Base-by-base conservation (phyloP, 352 stramenopile genomes). In the Globisporangium megalacanthum region DNA sequence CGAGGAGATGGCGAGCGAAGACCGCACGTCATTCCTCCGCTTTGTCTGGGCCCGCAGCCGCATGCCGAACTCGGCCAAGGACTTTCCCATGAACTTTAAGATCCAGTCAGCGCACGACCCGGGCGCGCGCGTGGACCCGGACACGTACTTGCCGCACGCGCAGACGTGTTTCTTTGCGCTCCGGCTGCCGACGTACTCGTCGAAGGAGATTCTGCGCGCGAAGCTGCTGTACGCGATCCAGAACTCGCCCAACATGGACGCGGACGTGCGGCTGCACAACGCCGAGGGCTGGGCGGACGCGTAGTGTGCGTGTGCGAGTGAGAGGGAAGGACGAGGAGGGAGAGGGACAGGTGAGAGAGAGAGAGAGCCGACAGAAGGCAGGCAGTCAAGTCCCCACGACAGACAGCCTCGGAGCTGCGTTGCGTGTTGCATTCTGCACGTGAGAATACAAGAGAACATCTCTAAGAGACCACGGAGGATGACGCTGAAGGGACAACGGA, bases 91-190 rank as follows among this genome's bases (percentile, higher is more conserved):
- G 89, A 95, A 92, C 66, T 97, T 97, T 62, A 97, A 97, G 66
- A 74, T 97, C 51, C 85, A 96, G 69, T 74, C 86, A 17, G 83
- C 86, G 6, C 83, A 94, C 61, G 86, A 94, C 61, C 79, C 83
- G 3, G 83, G 85, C n/a, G 72, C 82, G 31, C 74, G 79, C 37
- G 69, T 72, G 17, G 69, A 92, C 10, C 84, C 87, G 1, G 89
- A 98, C 61, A 72, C 89, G 56, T 98, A 98, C 61, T 70, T 99
- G 42, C 97, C 97, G 44, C 96, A 98, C 65, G 96, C 97, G n/a
- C 97, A 98, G 62, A 99, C 97, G 9, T 99, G 97, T 68, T 99
- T 99, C 79, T 99, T 99, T 69, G 95, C 92, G 15, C 72, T 99
- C 52, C 92, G 89, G 0, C 72, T 99, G 29, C 97, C 97, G 20